Evolutionary conservation across 1,284 basidiomycete species (phyloP).

Genomic region (Pulveroboletus sp.): DNA sequence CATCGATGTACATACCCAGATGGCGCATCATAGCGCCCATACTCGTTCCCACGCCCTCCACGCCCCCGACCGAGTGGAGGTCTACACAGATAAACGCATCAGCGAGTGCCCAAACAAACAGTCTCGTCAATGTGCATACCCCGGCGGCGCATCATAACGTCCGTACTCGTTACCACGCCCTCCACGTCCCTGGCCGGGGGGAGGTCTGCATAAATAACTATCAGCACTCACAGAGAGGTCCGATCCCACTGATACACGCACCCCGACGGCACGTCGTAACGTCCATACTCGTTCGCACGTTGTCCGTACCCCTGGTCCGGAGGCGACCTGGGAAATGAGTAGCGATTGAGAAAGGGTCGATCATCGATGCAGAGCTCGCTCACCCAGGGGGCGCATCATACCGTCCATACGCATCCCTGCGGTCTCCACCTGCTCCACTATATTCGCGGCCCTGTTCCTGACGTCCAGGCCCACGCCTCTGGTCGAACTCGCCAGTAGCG

Average conservation of each 20-base stretch:
- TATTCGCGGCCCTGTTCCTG: background rate
- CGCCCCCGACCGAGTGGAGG: constrained; percentile 4
- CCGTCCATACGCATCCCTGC: background rate
- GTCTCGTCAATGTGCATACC: too few relatives aligned
- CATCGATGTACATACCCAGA: constrained; percentile 8
- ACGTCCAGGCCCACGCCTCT: background rate
- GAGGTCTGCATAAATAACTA: too few relatives aligned
- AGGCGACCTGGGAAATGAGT: constrained; percentile 12
- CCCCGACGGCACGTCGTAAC: constrained; percentile 21
- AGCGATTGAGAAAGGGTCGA: background rate
- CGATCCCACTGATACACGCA: background rate
- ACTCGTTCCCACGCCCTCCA: constrained; percentile 8
- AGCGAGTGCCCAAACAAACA: background rate
- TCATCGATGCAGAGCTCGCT: background rate
- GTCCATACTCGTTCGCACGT: constrained; percentile 7
- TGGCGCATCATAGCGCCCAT: constrained; percentile 19
- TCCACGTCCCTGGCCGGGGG: too few relatives aligned
- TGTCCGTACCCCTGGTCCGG: constrained; percentile 3
- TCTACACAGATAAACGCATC: constrained; percentile 1
- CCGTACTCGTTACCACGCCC: too few relatives aligned
- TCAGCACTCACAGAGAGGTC: too few relatives aligned
- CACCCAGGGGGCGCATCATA: constrained; percentile 24
- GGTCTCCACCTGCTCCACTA: background rate
- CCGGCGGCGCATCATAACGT: too few relatives aligned
- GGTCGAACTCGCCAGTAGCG: constrained; percentile 13